Evolutionary conservation across 805 yeast species (phyloP), one percentile per base, ranked within the genome.

Genomic region (Wickerhamiella allomyrinae): DNA sequence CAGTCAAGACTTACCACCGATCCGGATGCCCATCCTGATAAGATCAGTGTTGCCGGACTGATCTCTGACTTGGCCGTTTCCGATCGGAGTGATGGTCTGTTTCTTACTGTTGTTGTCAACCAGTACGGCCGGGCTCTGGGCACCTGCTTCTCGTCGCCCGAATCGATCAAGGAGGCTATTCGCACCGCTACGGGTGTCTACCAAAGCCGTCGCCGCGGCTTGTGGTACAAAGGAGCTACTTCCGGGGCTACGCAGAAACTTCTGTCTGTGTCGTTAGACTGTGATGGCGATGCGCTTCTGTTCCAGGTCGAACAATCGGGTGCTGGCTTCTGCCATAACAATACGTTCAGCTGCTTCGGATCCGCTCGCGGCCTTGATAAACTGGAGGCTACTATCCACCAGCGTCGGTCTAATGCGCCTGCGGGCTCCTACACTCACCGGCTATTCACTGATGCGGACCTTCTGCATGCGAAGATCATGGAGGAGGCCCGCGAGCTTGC

Each of bases 401-500:
- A 73, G 35, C 74, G 98, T 57, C 63, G 71, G 42, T 57, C 51
- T 10, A 66, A 67, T 53, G 93, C 97, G 2, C 95, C 95, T 15
- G 83, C 70, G 49, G 95, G 94, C 1, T 87, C 96, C n/a, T 91
- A 91, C 66, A 89, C 98, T 13, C 76, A 79, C 56, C 72, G 98
- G 49, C 67, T 91, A 47, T 86, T 89, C 56, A 70, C 74, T 40
- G 97, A 91, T 62, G 76, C 74, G 33, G 70, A 68, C 20, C 67
- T 91, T 40, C 69, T 91, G 51, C 67, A 70, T 43, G 95, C 97
- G 20, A 58, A 91, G 68, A 79, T 91, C 63, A 76, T 77, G 60
- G 98, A 91, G 65, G 98, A 91, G 63, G 93, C 95, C 35, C 96
- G 89, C 55, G 98, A 91, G 62, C 73, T 91, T 48, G 76, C 86